A percentile compares a stretch with the other conserved stretches of the same genome.
phyloP scores from a whole-genome alignment of 2,329 filamentous ascomycete genomes.

The Fusarium chlamydosporum region DNA sequence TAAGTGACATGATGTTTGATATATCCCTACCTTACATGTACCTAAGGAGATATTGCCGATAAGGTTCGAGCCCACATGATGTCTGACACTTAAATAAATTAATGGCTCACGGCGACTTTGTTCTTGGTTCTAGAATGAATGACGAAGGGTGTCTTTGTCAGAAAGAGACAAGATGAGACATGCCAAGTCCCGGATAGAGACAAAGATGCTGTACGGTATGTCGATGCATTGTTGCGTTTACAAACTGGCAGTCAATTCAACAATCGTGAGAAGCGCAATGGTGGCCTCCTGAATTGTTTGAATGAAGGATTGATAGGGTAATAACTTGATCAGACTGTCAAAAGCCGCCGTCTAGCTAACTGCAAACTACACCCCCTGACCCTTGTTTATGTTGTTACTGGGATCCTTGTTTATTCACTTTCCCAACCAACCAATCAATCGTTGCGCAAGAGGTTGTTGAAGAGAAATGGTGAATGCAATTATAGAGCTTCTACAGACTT shows the following conservation, averaged over 20 bases:
- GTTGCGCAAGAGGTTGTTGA: neutral
- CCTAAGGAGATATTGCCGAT: neutral
- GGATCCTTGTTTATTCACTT: constrained; percentile 30
- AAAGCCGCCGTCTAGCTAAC: constrained; percentile 13
- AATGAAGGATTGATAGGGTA: constrained; percentile 30
- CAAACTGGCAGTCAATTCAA: neutral
- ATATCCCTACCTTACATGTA: neutral
- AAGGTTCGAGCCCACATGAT: neutral
- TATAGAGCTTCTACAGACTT: neutral
- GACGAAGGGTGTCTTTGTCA: constrained; percentile 4
- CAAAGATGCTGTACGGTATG: constrained; percentile 11
- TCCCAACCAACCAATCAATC: constrained; percentile 15
- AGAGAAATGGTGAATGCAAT: neutral
- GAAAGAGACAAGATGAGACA: constrained; percentile 18
- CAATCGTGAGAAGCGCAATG: neutral
- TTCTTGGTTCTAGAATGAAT: constrained; percentile 12
- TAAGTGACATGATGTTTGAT: neutral
- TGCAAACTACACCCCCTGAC: neutral
- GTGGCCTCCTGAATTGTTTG: constrained; percentile 4
- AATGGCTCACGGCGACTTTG: neutral
- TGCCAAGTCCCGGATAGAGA: neutral
- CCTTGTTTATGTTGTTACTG: constrained; percentile 10
- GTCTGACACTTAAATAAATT: constrained; percentile 4
- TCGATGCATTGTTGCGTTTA: neutral
- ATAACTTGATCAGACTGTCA: constrained; percentile 27